phyloP scores from a whole-genome alignment of 257 asterid species.

The Linderniella brevidens region DNA sequence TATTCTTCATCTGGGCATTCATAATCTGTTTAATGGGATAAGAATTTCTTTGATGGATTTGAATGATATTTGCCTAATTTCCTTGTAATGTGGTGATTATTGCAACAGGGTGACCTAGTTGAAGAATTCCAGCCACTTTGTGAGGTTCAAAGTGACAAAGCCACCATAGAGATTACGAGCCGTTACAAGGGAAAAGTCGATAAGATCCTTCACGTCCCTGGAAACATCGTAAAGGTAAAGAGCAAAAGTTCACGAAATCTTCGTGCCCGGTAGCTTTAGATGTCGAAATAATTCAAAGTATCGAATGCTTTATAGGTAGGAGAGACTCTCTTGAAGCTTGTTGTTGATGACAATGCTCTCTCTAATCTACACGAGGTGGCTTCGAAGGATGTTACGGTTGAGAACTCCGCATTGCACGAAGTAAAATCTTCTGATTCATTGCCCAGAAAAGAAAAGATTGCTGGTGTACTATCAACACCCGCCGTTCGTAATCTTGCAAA shows the following conservation, averaged over 20 bases:
- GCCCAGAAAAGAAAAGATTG: constrained; percentile 16
- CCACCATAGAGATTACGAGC: constrained; percentile 93
- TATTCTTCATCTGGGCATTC: neutral
- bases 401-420: constrained; percentile 17
- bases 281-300: neutral
- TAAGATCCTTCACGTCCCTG: constrained; percentile 61
- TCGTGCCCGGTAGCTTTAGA: neutral
- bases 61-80: no score
- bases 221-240: constrained; percentile 70
- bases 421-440: constrained; percentile 21
- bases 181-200: constrained; percentile 78
- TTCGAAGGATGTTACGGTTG: constrained; percentile 17
- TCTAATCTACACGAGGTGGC: constrained; percentile 17
- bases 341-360: constrained; percentile 33
- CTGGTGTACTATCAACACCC: constrained; percentile 59
- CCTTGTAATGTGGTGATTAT: no score
- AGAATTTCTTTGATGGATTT: no score
- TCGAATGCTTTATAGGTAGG: constrained; percentile 47
- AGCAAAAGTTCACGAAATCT: neutral
- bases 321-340: constrained; percentile 71
- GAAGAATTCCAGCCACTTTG: constrained; percentile 96
- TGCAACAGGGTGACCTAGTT: constrained; percentile 66
- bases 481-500: constrained; percentile 77
- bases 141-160: constrained; percentile 99
- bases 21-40: no score